A percentile compares a stretch with the other conserved stretches of the same genome.
These are phyloP conservation scores for Oleoguttula mirabilis DNA, from an alignment of 495 filamentous ascomycete genomes.

Conservation along the genomic window DNA sequence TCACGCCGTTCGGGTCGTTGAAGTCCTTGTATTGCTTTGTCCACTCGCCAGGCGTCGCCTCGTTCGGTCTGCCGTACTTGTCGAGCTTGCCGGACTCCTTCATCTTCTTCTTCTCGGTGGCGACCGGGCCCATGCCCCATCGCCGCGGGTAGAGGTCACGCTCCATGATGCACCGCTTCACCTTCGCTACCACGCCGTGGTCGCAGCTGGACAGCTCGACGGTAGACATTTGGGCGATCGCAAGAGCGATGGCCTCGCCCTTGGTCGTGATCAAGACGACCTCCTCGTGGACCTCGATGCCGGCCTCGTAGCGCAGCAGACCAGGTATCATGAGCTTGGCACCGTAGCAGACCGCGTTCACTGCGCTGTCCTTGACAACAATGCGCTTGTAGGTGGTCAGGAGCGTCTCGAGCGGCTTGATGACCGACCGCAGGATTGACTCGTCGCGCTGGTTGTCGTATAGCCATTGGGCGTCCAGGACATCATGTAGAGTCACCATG, in stretches of 20 bases:
- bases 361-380: conserved; percentile 91
- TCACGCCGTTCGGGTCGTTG: conserved; percentile 40
- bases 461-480: conserved; percentile 87
- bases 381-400: conserved; percentile 87
- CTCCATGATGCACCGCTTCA: conserved; percentile 99
- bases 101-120: conserved; percentile 95
- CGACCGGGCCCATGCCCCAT: conserved; percentile 88
- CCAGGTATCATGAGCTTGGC: conserved; percentile 97
- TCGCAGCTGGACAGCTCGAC: conserved; percentile 84
- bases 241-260: conserved; percentile 92
- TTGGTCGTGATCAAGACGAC: conserved; percentile 97
- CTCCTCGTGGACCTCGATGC: conserved; percentile 80
- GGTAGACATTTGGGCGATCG: conserved; percentile 89
- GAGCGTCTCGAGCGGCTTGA: conserved; percentile 79
- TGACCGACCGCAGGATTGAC: conserved; percentile 72
- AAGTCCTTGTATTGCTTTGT: conserved; percentile 81
- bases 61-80: conserved; percentile 88
- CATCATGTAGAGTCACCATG: conserved; percentile 90
- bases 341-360: conserved; percentile 95
- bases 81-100: conserved; percentile 96
- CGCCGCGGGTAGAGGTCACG: conserved; percentile 86
- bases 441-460: conserved; percentile 88
- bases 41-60: conserved; percentile 85
- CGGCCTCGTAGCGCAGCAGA: conserved; percentile 76
- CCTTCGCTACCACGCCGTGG: conserved; percentile 92